Evolutionary conservation across 148 eudicot species (phyloP).

Genomic region (Rhododendron williamsianum): DNA sequence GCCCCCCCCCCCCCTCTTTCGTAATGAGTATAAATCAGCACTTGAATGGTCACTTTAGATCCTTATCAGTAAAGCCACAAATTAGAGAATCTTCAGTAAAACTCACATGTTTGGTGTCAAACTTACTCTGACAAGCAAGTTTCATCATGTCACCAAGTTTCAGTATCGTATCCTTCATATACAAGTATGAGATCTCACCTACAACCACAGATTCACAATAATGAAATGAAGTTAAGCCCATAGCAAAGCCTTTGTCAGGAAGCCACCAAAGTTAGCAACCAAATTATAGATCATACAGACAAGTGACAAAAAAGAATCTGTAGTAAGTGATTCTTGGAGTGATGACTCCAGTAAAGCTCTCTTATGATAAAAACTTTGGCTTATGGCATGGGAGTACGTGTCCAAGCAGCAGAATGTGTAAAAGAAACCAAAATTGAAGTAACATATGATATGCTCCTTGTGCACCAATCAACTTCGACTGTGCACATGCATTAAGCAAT

Average conservation of each 20-base stretch:
- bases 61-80: not conserved
- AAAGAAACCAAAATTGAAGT: conserved; percentile 1
- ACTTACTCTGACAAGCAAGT: conserved; percentile 29
- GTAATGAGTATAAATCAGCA: too few relatives aligned
- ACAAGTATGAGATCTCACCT: conserved; percentile 48
- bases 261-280: not conserved
- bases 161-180: conserved; percentile 50
- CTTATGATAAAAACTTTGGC: not conserved
- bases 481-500: not conserved
- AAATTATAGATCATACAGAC: not conserved
- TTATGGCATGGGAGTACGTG: not conserved
- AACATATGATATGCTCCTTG: not conserved
- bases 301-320: not conserved
- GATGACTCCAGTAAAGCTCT: not conserved
- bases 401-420: not conserved
- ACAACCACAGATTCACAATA: conserved; percentile 15
- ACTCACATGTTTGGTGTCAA: conserved; percentile 51
- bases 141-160: conserved; percentile 55
- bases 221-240: not conserved
- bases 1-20: too few relatives aligned
- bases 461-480: not conserved
- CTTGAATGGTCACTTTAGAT: too few relatives aligned
- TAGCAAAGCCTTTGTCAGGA: not conserved
- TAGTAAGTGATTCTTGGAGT: not conserved
- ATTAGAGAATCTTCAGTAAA: conserved; percentile 6